Percentiles rank a stretch among this genome's conserved stretches.
phyloP scores from a whole-genome alignment of 2,329 filamentous ascomycete species.

The Amesomyces nigricolor region DNA sequence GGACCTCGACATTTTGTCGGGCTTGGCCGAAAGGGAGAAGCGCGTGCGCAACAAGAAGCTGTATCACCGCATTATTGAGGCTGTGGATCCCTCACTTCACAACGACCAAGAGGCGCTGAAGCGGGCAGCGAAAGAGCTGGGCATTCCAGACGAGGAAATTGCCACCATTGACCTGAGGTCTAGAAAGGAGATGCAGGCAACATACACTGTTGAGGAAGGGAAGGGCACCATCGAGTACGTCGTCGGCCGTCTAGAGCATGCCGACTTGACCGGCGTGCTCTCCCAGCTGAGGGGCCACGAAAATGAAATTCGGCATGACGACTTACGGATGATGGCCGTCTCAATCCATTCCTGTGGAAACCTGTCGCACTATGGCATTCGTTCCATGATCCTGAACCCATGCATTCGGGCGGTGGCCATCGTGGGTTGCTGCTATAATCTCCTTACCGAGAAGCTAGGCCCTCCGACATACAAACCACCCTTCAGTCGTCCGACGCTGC shows the following conservation, averaged over 20 bases:
- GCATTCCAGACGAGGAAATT: slow-evolving; percentile 27
- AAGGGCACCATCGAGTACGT: slow-evolving; percentile 72
- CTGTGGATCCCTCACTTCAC: slow-evolving; percentile 37
- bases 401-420: slow-evolving; percentile 86
- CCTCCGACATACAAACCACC: slow-evolving; percentile 83
- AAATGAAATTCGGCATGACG: slow-evolving; percentile 30
- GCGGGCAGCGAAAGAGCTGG: slow-evolving; percentile 31
- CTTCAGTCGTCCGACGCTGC: slow-evolving; percentile 62
- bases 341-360: slow-evolving; percentile 98
- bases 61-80: slow-evolving; percentile 51
- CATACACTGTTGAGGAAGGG: slow-evolving; percentile 53
- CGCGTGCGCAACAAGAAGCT: slow-evolving; percentile 80
- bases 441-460: slow-evolving; percentile 83
- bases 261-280: slow-evolving; percentile 65
- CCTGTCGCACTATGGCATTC: slow-evolving; percentile 88
- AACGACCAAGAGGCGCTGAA: slow-evolving; percentile 37
- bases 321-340: slow-evolving; percentile 69
- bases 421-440: slow-evolving; percentile 97
- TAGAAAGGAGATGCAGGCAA: slow-evolving; percentile 42
- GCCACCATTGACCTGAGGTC: slow-evolving; percentile 46
- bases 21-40: slow-evolving; percentile 65
- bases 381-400: slow-evolving; percentile 77
- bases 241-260: slow-evolving; percentile 66
- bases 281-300: slow-evolving; percentile 49
- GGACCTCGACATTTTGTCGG: slow-evolving; percentile 76